Evolutionary conservation across 164 flowering plant genomes (phyloP).

Genomic region (Vitis cinerea): DNA sequence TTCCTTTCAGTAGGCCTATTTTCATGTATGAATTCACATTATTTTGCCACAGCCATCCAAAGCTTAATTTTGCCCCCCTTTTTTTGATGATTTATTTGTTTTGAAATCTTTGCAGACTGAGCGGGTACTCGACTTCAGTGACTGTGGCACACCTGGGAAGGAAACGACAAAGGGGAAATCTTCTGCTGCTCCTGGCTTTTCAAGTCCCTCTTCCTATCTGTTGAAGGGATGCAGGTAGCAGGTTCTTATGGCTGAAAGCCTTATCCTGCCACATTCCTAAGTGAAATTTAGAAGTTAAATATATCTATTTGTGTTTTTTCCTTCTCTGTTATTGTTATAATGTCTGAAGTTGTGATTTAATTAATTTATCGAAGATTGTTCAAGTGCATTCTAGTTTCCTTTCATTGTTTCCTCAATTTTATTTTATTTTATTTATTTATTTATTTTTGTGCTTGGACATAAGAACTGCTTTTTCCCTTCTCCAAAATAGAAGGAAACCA

Average conservation of each 20-base stretch:
- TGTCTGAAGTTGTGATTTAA: background rate
- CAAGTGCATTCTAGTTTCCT: background rate
- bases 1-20: too few relatives aligned
- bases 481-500: too few relatives aligned
- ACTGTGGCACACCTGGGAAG: conserved; percentile 73
- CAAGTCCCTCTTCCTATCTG: conserved; percentile 74
- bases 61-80: too few relatives aligned
- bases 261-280: background rate
- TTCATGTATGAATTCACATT: too few relatives aligned
- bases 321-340: background rate
- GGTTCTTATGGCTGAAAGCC: background rate
- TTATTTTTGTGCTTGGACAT: too few relatives aligned
- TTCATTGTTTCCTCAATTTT: background rate
- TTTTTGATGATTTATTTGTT: background rate
- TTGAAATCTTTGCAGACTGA: conserved; percentile 53
- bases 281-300: background rate
- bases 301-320: background rate
- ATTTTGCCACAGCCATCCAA: too few relatives aligned
- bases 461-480: too few relatives aligned
- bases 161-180: conserved; percentile 37
- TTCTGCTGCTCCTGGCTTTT: conserved; percentile 26
- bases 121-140: conserved; percentile 89
- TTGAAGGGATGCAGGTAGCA: conserved; percentile 75
- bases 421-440: too few relatives aligned
- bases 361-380: background rate